A percentile compares a stretch with the other conserved stretches of the same genome.
Conservation (phyloP, 192 early-diverging fungal genomes). For the Lobosporangium transversale region DNA sequence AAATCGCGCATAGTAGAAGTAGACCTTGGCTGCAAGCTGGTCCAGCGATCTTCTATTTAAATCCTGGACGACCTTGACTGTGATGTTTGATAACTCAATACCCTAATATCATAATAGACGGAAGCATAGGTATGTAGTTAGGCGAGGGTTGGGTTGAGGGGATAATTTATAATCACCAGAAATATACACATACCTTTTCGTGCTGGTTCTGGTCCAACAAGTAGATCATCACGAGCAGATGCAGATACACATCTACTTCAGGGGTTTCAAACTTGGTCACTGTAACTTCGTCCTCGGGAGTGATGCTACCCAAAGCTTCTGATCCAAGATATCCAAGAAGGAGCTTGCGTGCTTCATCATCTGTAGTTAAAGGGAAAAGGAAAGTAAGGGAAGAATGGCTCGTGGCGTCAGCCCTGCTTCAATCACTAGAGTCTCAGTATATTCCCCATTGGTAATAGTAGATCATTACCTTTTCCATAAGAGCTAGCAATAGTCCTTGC, state of each 20-base stretch:
- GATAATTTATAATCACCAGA: too few species aligned
- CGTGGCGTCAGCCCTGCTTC: too few species aligned
- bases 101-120: slow-evolving; percentile 59
- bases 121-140: not conserved
- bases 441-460: too few species aligned
- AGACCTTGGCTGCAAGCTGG: slow-evolving; percentile 86
- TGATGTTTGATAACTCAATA: slow-evolving; percentile 68
- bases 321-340: slow-evolving; percentile 48
- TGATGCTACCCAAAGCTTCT: slow-evolving; percentile 61
- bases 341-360: slow-evolving; percentile 37
- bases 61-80: slow-evolving; percentile 69
- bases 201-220: slow-evolving; percentile 82
- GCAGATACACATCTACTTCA: slow-evolving; percentile 88
- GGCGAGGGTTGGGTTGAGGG: too few species aligned
- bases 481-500: slow-evolving; percentile 65
- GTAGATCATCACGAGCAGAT: slow-evolving; percentile 81
- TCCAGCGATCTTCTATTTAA: slow-evolving; percentile 93
- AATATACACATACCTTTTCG: slow-evolving; percentile 66
- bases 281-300: slow-evolving; percentile 46
- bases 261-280: slow-evolving; percentile 58
- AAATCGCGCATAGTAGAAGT: slow-evolving; percentile 94
- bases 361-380: too few species aligned
- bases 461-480: slow-evolving; percentile 57
- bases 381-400: too few species aligned
- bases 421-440: too few species aligned